Evolutionary conservation across 73 alveolate species (phyloP), one percentile per base, ranked within the genome.

Genomic region (Paramecium primaurelia): DNA sequence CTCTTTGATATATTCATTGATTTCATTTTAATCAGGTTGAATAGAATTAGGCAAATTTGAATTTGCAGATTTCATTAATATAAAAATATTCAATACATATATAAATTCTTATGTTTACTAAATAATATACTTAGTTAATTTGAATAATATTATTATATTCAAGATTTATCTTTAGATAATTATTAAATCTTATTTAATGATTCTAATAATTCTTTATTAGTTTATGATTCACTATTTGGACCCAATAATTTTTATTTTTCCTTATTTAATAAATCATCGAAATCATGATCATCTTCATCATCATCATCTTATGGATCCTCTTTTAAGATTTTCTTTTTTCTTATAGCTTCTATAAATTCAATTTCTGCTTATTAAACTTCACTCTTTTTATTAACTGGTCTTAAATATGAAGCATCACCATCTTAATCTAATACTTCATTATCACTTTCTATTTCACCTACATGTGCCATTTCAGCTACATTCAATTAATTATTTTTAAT

Each of bases 1-100:
- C 88, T 97, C 98, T 83, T 97, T 97, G 85, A 97, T 95, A 59
- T 96, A 96, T 16, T 95, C 97, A 83, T 96, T 96, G 25, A 80
- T 47, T 47, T 80, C 91, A 42, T 47, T 80, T 20, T 26, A 18
- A 45, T 80, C 91, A 45, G 91, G 91, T n/a, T 32, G 26, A 34
- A 34, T 40, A 45, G 91, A 47, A 49, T 20, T 44, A 20, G 51
- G 42, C 20, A 45, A 49, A 80, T 80, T 80, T 80, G 91, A 80
- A 80, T 80, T 80, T 80, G 28, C 59, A 37, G 58, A 25, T 73
- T 40, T 73, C 87, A 73, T 73, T 59, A 64, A 64, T 54, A 54
- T 54, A 54, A 54, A 54, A 54, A 54, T 54, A 54, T 64, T 64
- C 47, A 64, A 64, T 64, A 64, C 7, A 64, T 25, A 32, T 6